A percentile compares a stretch with the other conserved stretches of the same genome.
These are phyloP conservation scores for Evernia prunastri DNA, from an alignment of 495 filamentous ascomycete species.

Conservation along the genomic window DNA sequence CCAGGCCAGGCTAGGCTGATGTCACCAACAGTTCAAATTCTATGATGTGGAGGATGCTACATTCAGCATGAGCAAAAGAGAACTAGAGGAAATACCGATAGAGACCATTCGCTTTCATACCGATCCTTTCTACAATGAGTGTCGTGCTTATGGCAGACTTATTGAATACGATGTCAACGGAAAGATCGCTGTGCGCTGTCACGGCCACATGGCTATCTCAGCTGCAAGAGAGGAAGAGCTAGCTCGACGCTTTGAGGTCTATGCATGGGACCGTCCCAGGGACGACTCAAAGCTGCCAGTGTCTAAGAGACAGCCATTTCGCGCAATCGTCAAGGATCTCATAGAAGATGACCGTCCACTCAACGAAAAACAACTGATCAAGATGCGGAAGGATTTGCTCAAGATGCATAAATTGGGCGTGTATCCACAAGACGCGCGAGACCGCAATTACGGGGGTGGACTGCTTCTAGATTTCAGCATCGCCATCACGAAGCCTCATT, in stretches of 20 bases:
- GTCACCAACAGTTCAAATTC: conserved; percentile 17
- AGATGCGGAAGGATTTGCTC: conserved; percentile 16
- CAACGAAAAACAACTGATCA: background rate
- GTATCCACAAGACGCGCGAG: conserved; percentile 14
- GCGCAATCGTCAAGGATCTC: conserved; percentile 23
- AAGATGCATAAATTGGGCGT: conserved; percentile 15
- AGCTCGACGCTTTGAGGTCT: background rate
- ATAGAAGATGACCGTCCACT: conserved; percentile 8
- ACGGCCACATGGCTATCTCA: conserved; percentile 17
- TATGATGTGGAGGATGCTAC: conserved; percentile 9
- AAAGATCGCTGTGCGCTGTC: conserved; percentile 21
- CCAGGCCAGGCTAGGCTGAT: background rate
- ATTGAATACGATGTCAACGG: conserved; percentile 18
- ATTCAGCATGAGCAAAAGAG: background rate
- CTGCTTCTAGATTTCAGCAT: conserved; percentile 21
- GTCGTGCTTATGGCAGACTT: conserved; percentile 22
- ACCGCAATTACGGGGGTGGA: conserved; percentile 17
- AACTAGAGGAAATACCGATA: background rate
- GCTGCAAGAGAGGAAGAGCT: conserved; percentile 10
- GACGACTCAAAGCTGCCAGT: conserved; percentile 9
- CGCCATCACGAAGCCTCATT: conserved; percentile 17
- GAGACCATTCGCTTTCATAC: conserved; percentile 10
- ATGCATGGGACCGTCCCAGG: conserved; percentile 12
- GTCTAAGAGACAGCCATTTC: conserved; percentile 14
- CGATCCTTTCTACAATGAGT: conserved; percentile 22